Base-by-base conservation (phyloP, 2,329 filamentous ascomycete genomes). In the Sphaerulina vaccinii region DNA sequence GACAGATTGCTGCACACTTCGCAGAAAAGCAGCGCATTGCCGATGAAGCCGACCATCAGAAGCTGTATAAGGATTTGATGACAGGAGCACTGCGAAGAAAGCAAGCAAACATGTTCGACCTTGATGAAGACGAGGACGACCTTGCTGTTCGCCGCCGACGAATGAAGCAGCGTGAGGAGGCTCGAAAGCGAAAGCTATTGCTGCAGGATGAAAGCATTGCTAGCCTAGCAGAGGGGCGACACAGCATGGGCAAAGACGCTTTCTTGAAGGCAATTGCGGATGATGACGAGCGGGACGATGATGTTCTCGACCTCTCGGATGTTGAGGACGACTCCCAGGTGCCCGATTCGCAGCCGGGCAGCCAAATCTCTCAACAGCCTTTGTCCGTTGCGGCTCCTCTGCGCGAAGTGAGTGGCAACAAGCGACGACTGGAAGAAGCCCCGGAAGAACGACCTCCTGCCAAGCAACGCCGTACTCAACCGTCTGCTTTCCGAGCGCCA, bases 11-110 rank as follows among this genome's bases (percentile, higher is more conserved):
- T 36, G 90, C 89, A 18, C 86, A 93, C 64, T 90, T 88, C 72
- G 90, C 90, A 24, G 86, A 95, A 61, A 87, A 87, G 45, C 85
- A 92, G 63, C 85, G 90, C 55, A 83, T 80, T 32, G 82, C 82
- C 32, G 90, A 97, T 63, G 90, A 95, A 69, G 90, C 92, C 62
- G 84, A 88, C 60, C 86, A 96, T 11, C 87, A 91, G 63, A 93
- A 93, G 73, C 80, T 99, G 45, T 90, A 93, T 78, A 91, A 88
- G 62, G 92, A 97, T 66, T 86, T 99, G 63, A 93, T 89, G 3
- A 95, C 87, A 10, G 93, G 93, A 44, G 86, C 84, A 69, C 80
- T 99, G 43, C 86, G 91, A 9, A 86, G 89, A 56, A 92, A 95
- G 68, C 85, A 88, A 38, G 82, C 66, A 8, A 87, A 86, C 56